Percentiles rank a stretch among this genome's conserved stretches.
These are phyloP conservation scores for cucumber (Cucumis sativus) DNA, from an alignment of 306 rosid genomes.

Conservation along the genomic window DNA sequence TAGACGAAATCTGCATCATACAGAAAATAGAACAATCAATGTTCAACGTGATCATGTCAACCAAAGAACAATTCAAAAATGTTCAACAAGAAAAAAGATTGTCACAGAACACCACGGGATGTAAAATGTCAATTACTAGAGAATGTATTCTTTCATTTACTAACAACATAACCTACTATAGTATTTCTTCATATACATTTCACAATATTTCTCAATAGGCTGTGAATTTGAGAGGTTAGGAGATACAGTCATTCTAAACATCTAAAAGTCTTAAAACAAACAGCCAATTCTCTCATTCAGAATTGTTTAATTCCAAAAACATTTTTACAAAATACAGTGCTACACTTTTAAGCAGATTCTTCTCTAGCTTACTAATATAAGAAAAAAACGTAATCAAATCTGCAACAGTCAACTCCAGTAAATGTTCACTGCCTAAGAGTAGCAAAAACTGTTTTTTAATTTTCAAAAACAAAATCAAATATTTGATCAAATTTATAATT, in stretches of 20 bases:
- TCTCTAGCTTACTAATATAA: background rate
- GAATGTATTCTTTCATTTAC: background rate
- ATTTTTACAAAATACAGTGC: background rate
- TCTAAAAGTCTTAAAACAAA: background rate
- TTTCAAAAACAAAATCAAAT: background rate
- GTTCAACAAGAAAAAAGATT: background rate
- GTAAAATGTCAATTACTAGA: background rate
- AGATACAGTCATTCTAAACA: background rate
- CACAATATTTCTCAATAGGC: background rate
- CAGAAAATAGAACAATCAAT: background rate
- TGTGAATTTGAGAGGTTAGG: background rate
- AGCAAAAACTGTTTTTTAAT: background rate
- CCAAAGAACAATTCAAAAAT: background rate
- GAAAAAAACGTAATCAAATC: background rate
- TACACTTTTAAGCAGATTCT: background rate
- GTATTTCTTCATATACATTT: background rate
- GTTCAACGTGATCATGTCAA: background rate
- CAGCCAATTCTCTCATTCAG: background rate
- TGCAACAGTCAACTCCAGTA: background rate
- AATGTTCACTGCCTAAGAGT: background rate
- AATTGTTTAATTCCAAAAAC: background rate
- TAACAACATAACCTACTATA: background rate
- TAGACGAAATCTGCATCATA: constrained; percentile 48
- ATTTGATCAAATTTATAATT: background rate
- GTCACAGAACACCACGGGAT: background rate